A percentile compares a stretch with the other conserved stretches of the same genome.
These are phyloP conservation scores for Delonix regia DNA, from an alignment of 306 rosid species.

Conservation along the genomic window DNA sequence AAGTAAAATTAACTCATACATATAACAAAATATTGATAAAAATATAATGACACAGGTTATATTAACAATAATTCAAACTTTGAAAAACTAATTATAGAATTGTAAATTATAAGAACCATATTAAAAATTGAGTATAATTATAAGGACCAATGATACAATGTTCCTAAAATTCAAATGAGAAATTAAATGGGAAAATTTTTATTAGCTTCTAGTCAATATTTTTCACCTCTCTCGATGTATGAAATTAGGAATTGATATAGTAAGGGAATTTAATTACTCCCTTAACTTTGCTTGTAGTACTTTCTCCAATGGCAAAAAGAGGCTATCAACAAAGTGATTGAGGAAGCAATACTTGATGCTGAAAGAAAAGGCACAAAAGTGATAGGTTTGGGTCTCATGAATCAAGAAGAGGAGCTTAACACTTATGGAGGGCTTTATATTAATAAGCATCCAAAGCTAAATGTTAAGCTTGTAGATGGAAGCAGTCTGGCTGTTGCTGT, in stretches of 20 bases:
- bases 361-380: conserved; percentile 50
- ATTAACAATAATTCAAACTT: no score
- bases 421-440: conserved; percentile 60
- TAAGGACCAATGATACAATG: no score
- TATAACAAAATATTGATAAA: no score
- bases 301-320: conserved; percentile 38
- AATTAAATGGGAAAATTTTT: background rate
- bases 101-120: no score
- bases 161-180: no score
- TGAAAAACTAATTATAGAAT: no score
- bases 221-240: no score
- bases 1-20: no score
- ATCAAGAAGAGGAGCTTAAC: conserved; percentile 71
- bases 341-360: conserved; percentile 50
- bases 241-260: background rate
- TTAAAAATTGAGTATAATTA: no score
- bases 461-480: conserved; percentile 77
- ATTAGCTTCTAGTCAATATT: background rate
- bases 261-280: background rate
- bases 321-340: conserved; percentile 44
- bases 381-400: conserved; percentile 49
- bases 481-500: conserved; percentile 66
- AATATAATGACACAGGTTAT: no score
- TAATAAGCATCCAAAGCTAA: conserved; percentile 51
- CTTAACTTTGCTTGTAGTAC: conserved; percentile 34